A percentile compares a stretch with the other conserved stretches of the same genome.
Evolutionary conservation across 805 yeast genomes (phyloP).

Genomic region (Lachancea lanzarotensis): DNA sequence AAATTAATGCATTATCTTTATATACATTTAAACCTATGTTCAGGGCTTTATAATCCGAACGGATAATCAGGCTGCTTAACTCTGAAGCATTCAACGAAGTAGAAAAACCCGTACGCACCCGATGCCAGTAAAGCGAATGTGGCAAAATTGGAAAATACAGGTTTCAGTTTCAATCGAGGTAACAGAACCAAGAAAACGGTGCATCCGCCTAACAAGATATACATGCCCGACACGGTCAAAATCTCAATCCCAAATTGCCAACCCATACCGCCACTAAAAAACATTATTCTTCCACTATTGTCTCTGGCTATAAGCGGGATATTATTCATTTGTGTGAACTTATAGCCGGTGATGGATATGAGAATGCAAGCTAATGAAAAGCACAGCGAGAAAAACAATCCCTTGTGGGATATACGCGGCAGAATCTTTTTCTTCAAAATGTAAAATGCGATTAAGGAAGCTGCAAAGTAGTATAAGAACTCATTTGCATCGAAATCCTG

Average conservation of each 20-base stretch:
- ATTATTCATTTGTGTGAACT: slow-evolving; percentile 52
- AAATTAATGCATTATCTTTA: neutral
- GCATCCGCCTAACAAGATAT: slow-evolving; percentile 39
- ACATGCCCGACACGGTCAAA: slow-evolving; percentile 45
- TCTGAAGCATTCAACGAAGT: slow-evolving; percentile 22
- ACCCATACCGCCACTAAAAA: slow-evolving; percentile 55
- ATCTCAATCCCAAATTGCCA: slow-evolving; percentile 71
- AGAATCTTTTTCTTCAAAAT: slow-evolving; percentile 44
- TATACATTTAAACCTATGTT: neutral
- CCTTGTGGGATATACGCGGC: slow-evolving; percentile 24
- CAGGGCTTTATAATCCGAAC: slow-evolving; percentile 10
- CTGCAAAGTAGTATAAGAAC: slow-evolving; percentile 41
- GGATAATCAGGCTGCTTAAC: slow-evolving; percentile 30
- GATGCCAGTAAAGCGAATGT: slow-evolving; percentile 12
- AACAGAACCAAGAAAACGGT: slow-evolving; percentile 39
- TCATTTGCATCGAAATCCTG: slow-evolving; percentile 38
- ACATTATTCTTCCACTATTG: slow-evolving; percentile 45
- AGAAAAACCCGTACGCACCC: slow-evolving; percentile 20
- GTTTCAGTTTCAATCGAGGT: slow-evolving; percentile 20
- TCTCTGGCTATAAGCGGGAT: slow-evolving; percentile 57
- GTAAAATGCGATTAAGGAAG: slow-evolving; percentile 41
- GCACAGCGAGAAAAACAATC: slow-evolving; percentile 28
- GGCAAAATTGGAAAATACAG: slow-evolving; percentile 18
- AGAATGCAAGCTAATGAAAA: slow-evolving; percentile 37
- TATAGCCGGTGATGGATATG: slow-evolving; percentile 53